A percentile compares a stretch with the other conserved stretches of the same genome.
phyloP scores from a whole-genome alignment of 2,329 filamentous ascomycete genomes.

The Podosphaera leucotricha region DNA sequence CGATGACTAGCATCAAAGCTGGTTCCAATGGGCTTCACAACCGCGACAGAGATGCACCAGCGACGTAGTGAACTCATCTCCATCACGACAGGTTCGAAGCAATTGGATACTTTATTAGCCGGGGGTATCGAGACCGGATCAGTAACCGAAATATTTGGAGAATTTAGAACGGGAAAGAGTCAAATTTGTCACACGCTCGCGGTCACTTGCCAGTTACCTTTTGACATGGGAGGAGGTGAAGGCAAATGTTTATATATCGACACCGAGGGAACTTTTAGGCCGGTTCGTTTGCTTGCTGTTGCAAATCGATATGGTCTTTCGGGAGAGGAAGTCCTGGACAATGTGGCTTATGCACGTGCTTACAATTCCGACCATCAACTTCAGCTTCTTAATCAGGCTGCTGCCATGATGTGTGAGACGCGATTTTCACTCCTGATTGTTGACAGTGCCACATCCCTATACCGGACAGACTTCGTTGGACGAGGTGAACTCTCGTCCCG shows the following conservation, averaged over 20 bases:
- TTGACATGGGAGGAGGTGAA: constrained; percentile 97
- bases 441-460: constrained; percentile 84
- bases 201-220: constrained; percentile 89
- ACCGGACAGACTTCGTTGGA: constrained; percentile 91
- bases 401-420: constrained; percentile 98
- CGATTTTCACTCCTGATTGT: constrained; percentile 89
- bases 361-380: constrained; percentile 98
- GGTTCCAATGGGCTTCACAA: constrained; percentile 97
- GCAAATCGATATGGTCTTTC: constrained; percentile 86
- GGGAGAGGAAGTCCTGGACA: constrained; percentile 92
- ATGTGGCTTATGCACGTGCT: constrained; percentile 89
- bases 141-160: constrained; percentile 93
- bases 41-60: constrained; percentile 96
- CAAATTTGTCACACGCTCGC: constrained; percentile 98
- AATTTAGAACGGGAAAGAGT: constrained; percentile 94
- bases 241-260: constrained; percentile 98
- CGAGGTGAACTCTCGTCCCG: constrained; percentile 87
- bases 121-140: constrained; percentile 93
- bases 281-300: constrained; percentile 71
- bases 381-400: constrained; percentile 79
- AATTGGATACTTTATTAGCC: constrained; percentile 80
- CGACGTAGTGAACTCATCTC: constrained; percentile 91
- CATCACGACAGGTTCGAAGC: constrained; percentile 93
- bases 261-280: constrained; percentile 90
- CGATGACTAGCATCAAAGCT: constrained; percentile 54